phyloP scores from a whole-genome alignment of 176 grass and related monocot genomes.

The Alopecurus myosuroides region DNA sequence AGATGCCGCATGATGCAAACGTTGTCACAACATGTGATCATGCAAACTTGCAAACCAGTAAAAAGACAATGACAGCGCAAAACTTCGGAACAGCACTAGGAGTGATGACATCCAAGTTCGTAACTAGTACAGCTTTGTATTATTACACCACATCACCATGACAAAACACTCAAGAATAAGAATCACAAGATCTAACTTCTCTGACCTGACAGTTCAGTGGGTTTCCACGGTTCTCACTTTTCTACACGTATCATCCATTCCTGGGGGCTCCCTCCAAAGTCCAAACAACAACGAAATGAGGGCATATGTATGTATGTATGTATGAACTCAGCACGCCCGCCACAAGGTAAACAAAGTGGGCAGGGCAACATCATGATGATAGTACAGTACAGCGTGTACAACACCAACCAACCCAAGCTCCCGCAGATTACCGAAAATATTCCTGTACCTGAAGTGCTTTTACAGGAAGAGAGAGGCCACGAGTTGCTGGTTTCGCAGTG shows the following conservation, averaged over 20 bases:
- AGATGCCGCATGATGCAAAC: neutral
- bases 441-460: slow-evolving; percentile 40
- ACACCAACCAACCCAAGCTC: slow-evolving; percentile 32
- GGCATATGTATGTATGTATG: slow-evolving; percentile 6
- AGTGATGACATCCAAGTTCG: neutral
- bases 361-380: slow-evolving; percentile 14
- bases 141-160: slow-evolving; percentile 19
- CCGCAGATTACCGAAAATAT: slow-evolving; percentile 32
- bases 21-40: neutral
- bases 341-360: slow-evolving; percentile 12
- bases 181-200: slow-evolving; percentile 26
- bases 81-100: neutral
- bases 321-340: neutral
- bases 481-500: slow-evolving; percentile 20
- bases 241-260: slow-evolving; percentile 31
- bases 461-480: slow-evolving; percentile 30
- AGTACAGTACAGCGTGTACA: slow-evolving; percentile 30
- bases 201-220: slow-evolving; percentile 18
- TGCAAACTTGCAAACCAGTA: neutral
- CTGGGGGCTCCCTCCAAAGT: neutral
- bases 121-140: neutral
- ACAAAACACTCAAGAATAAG: slow-evolving; percentile 18
- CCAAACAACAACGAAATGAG: neutral
- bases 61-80: neutral
- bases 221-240: slow-evolving; percentile 30